Base-by-base conservation (phyloP, 805 yeast genomes). In the Zygosaccharomyces gambellarensis region DNA sequence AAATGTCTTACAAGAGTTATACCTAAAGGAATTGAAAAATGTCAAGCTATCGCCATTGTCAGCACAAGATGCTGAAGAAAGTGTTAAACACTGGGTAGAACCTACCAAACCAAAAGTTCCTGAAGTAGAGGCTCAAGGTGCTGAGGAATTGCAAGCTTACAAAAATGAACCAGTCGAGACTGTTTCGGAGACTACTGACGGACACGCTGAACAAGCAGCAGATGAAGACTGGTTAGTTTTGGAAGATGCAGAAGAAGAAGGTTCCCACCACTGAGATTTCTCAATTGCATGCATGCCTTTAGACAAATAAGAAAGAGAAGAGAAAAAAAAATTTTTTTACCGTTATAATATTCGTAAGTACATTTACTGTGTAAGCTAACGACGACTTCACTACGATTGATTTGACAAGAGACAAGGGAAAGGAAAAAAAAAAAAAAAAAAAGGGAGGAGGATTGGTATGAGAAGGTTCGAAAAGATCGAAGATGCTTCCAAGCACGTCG, bases 21-120 rank as follows among this genome's bases (percentile, higher is more conserved):
- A 90, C 76, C 73, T 92, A 66, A 82, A 79, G 70, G 96, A 90
- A 72, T 76, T 94, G 72, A 87, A 84, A 76, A 81, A 82, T 54
- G 90, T 87, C 82, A 89, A 90, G 78, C 90, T 96, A 67, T 79
- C 84, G 51, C 82, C 89, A 53, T 67, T 84, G 48, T 72, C 85
- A 51, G 81, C 86, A 51, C 75, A 79, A 58, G 95, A 87, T 59
- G 84, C 92, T 54, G 89, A 83, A 63, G 79, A 81, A 56, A 78
- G 84, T 57, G 92, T 90, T 60, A 82, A 85, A 73, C 81, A 86
- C 61, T 94, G 96, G 94, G 71, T 76, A 53, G 74, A 82, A 55
- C 98, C 98, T 63, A 70, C 78, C 55, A 80, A 89, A 59, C 95
- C 98, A 61, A 69, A 80, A 58, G 70, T 75, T 42, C 97, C 97